phyloP scores from a whole-genome alignment of 1,139 yeast species.

The Nakaseomyces delphensis region DNA sequence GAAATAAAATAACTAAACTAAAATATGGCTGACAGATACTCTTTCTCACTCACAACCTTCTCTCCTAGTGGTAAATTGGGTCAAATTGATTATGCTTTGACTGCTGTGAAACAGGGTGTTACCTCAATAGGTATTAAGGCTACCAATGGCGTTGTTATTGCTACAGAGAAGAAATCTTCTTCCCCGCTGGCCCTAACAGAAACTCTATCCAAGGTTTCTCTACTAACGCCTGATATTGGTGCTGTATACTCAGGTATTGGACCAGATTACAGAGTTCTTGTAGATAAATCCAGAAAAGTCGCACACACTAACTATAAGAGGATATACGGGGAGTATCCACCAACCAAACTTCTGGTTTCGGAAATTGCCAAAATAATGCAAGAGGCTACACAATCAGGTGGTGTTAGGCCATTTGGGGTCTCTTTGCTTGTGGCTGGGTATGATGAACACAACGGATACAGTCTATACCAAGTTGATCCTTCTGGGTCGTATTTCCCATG shows the following conservation, averaged over 20 bases:
- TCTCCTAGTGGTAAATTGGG: constrained; percentile 97
- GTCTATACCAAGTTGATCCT: constrained; percentile 94
- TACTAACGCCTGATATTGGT: constrained; percentile 90
- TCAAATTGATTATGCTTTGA: constrained; percentile 95
- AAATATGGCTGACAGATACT: constrained; percentile 93
- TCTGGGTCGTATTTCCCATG: constrained; percentile 98
- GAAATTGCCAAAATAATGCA: constrained; percentile 96
- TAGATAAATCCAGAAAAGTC: constrained; percentile 86
- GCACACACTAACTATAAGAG: constrained; percentile 92
- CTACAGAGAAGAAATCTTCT: constrained; percentile 87
- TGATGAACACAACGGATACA: constrained; percentile 74
- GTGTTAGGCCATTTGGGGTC: constrained; percentile 54
- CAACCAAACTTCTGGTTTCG: constrained; percentile 86
- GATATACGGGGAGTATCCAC: constrained; percentile 92
- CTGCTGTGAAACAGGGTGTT: constrained; percentile 96
- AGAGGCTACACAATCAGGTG: constrained; percentile 97
- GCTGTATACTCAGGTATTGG: constrained; percentile 99
- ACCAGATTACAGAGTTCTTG: constrained; percentile 91
- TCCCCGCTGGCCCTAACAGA: constrained; percentile 72
- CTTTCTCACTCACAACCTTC: constrained; percentile 92
- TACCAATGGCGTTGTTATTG: constrained; percentile 91
- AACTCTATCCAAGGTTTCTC: constrained; percentile 67
- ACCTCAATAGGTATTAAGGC: constrained; percentile 95
- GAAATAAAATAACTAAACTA: not conserved
- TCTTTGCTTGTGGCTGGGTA: constrained; percentile 89